phyloP scores from a whole-genome alignment of 208 protist species.

The Wallacemonas sp. region DNA sequence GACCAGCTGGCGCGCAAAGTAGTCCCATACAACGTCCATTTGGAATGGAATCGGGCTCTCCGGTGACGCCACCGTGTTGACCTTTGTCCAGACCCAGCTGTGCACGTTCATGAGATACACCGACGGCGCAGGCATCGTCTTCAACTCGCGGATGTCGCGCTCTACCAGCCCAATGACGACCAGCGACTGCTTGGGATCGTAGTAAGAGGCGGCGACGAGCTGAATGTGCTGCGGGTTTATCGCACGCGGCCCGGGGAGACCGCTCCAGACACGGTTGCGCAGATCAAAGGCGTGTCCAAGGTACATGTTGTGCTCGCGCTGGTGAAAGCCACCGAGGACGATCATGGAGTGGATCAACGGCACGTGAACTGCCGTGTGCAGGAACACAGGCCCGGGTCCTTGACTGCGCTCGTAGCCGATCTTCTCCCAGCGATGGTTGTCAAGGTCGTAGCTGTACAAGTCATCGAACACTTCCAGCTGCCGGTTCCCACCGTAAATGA shows the following conservation, averaged over 20 bases:
- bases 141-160: not conserved
- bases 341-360: conserved; percentile 59
- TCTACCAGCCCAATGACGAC: conserved; percentile 71
- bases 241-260: conserved; percentile 56
- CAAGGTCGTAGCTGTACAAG: conserved; percentile 67
- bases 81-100: conserved; percentile 62
- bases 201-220: conserved; percentile 52
- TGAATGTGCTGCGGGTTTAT: conserved; percentile 79
- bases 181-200: conserved; percentile 32
- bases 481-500: conserved; percentile 79
- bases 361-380: conserved; percentile 74
- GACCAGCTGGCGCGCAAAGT: conserved; percentile 54
- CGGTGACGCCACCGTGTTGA: conserved; percentile 53
- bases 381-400: conserved; percentile 77
- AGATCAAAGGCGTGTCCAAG: conserved; percentile 83
- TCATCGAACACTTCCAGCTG: conserved; percentile 82
- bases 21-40: conserved; percentile 63
- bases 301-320: conserved; percentile 80
- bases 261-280: conserved; percentile 74
- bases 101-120: conserved; percentile 77
- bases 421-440: conserved; percentile 69
- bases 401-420: conserved; percentile 58
- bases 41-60: conserved; percentile 82
- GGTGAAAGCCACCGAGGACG: conserved; percentile 85
- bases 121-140: conserved; percentile 26